phyloP scores from a whole-genome alignment of 345 rosid species.

The Aegle marmelos region DNA sequence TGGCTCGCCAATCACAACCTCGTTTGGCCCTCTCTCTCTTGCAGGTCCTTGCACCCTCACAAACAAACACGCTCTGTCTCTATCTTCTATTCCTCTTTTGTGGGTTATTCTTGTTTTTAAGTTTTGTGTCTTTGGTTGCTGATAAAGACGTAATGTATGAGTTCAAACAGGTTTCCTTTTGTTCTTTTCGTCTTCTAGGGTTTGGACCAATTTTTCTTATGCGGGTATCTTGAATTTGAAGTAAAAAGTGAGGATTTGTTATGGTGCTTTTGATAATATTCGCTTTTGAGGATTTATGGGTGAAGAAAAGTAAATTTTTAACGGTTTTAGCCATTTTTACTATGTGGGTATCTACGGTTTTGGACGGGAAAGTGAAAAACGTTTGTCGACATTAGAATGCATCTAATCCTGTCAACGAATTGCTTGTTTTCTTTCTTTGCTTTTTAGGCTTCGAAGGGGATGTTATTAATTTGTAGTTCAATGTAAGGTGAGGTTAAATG shows the following conservation, averaged over 20 bases:
- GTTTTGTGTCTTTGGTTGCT: neutral
- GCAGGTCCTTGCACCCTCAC: slow-evolving; percentile 34
- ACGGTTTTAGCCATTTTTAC: neutral
- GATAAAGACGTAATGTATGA: neutral
- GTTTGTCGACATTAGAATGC: neutral
- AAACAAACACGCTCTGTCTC: neutral
- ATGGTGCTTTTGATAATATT: neutral
- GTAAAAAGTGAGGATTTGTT: neutral
- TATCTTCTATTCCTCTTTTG: slow-evolving; percentile 8
- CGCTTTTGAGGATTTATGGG: neutral
- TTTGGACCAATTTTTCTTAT: neutral
- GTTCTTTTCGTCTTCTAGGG: neutral
- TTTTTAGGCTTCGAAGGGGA: neutral
- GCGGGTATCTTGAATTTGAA: neutral
- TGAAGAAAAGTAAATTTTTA: neutral
- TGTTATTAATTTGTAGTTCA: neutral
- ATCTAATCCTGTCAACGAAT: neutral
- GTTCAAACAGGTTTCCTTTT: neutral
- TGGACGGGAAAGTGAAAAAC: neutral
- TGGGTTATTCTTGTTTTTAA: neutral
- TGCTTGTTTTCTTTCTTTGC: neutral
- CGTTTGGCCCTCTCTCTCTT: slow-evolving; percentile 54
- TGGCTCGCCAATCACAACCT: slow-evolving; percentile 45
- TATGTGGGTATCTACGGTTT: neutral
- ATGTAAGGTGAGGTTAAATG: neutral